A percentile compares a stretch with the other conserved stretches of the same genome.
These are phyloP conservation scores for Pterocarpus santalinus DNA, from an alignment of 306 rosid species.

Conservation along the genomic window DNA sequence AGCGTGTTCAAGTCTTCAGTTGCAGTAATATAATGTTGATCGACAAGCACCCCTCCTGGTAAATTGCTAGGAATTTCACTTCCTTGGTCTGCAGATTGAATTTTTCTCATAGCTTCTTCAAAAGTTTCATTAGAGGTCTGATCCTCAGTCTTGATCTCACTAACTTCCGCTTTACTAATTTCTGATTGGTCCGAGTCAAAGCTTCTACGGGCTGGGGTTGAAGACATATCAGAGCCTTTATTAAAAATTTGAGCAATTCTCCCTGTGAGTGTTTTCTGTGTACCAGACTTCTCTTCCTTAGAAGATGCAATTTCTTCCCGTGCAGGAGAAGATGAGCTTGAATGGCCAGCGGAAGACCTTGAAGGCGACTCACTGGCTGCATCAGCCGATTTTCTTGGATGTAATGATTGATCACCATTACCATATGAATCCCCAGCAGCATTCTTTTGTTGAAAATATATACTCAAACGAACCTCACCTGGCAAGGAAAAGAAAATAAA, in stretches of 20 bases:
- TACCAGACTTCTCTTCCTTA: constrained; percentile 70
- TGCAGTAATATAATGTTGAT: constrained; percentile 72
- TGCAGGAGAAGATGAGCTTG: constrained; percentile 66
- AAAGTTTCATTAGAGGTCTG: constrained; percentile 63
- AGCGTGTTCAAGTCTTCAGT: constrained; percentile 74
- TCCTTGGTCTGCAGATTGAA: constrained; percentile 75
- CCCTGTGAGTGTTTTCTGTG: constrained; percentile 71
- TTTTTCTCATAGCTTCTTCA: constrained; percentile 71
- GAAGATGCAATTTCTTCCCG: constrained; percentile 61
- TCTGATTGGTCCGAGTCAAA: constrained; percentile 71
- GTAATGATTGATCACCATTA: constrained; percentile 43
- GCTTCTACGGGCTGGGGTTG: constrained; percentile 56
- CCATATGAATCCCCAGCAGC: constrained; percentile 52
- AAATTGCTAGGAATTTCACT: constrained; percentile 77
- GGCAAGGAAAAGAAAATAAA: constrained; percentile 35
- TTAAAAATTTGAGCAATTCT: constrained; percentile 85
- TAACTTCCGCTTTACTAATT: constrained; percentile 54
- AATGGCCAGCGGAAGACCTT: constrained; percentile 44
- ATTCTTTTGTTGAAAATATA: constrained; percentile 63
- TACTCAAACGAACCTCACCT: constrained; percentile 87
- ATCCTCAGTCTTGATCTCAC: constrained; percentile 65
- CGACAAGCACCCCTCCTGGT: constrained; percentile 82
- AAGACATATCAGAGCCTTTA: constrained; percentile 63
- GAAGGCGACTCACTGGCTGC: constrained; percentile 45
- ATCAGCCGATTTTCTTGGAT: constrained; percentile 41